phyloP scores from a whole-genome alignment of 257 asterid species.

The Capsicum baccatum region DNA sequence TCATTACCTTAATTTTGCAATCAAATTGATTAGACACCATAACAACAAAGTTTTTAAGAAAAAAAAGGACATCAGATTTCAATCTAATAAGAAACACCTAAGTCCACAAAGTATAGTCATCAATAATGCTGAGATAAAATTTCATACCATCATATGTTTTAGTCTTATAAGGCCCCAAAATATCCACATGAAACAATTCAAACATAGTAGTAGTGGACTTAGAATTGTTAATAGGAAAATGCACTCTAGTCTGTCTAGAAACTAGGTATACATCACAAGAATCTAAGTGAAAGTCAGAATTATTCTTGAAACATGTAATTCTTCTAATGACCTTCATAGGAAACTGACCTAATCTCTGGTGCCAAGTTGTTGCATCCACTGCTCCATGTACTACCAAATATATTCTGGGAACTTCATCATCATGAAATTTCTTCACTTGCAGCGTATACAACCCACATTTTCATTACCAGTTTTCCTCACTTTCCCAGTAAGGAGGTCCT shows the following conservation, averaged over 20 bases:
- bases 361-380: neutral
- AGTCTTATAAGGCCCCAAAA: neutral
- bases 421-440: rapidly evolving
- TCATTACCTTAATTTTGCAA: too few relatives aligned
- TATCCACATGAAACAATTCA: neutral
- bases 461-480: too few relatives aligned
- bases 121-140: neutral
- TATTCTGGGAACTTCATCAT: too few relatives aligned
- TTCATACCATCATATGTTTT: neutral
- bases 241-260: neutral
- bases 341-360: neutral
- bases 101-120: neutral
- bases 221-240: too few relatives aligned
- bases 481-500: too few relatives aligned
- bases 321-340: neutral
- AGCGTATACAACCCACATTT: neutral
- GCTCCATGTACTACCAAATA: neutral
- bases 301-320: too few relatives aligned
- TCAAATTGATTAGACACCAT: neutral
- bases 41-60: neutral
- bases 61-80: neutral
- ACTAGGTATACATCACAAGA: neutral
- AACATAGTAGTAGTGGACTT: neutral
- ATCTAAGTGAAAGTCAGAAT: neutral
- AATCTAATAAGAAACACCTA: neutral